phyloP scores from a whole-genome alignment of 495 filamentous ascomycete genomes.

The Penicillium salamii region DNA sequence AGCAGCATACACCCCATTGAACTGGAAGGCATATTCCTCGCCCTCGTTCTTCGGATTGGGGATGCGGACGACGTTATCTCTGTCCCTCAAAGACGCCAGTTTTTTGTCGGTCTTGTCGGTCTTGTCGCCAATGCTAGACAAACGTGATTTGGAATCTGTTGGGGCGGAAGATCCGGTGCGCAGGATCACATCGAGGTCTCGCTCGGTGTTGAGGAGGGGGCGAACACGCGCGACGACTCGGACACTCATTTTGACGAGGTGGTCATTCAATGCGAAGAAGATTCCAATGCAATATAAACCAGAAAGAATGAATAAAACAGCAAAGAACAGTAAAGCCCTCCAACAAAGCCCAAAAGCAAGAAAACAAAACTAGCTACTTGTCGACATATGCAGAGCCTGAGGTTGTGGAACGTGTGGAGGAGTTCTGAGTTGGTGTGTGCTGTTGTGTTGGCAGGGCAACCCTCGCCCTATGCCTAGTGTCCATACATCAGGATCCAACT shows the following conservation, averaged over 20 bases:
- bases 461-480: not conserved
- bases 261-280: conserved; percentile 14
- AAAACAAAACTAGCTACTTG: conserved; percentile 20
- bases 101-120: conserved; percentile 23
- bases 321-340: conserved; percentile 16
- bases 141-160: conserved; percentile 19
- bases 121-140: conserved; percentile 23
- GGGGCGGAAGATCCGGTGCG: conserved; percentile 43
- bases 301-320: conserved; percentile 10
- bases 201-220: conserved; percentile 79
- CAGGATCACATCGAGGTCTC: conserved; percentile 82
- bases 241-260: conserved; percentile 51
- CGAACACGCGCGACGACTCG: conserved; percentile 87
- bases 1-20: conserved; percentile 88
- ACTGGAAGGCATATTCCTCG: conserved; percentile 90
- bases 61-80: conserved; percentile 74
- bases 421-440: conserved; percentile 14
- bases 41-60: conserved; percentile 90
- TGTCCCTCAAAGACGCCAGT: conserved; percentile 48
- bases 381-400: conserved; percentile 17
- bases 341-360: conserved; percentile 4
- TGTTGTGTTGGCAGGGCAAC: conserved; percentile 38
- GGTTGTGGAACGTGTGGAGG: conserved; percentile 17
- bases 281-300: not conserved
- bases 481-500: too few species aligned